A percentile compares a stretch with the other conserved stretches of the same genome.
Conservation (phyloP, 768 basidiomycete species). For the Agaricus subrufescens region DNA sequence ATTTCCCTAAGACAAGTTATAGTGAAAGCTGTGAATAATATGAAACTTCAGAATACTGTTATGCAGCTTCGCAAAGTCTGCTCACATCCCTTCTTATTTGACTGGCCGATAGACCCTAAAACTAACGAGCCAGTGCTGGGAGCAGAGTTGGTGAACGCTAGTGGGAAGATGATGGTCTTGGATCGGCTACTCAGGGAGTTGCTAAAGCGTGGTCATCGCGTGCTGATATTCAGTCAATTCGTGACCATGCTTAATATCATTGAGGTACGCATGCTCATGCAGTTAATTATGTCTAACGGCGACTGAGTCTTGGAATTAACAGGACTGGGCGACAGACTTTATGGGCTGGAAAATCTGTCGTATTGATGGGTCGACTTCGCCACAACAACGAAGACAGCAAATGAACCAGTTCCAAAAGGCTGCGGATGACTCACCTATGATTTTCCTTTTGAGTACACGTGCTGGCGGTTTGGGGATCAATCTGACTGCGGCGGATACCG, state of each 20-base stretch:
- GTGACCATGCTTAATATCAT: slow-evolving; percentile 96
- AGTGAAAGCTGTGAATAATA: slow-evolving; percentile 88
- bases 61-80: slow-evolving; percentile 98
- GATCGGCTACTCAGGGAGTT: slow-evolving; percentile 83
- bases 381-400: slow-evolving; percentile 76
- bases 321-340: slow-evolving; percentile 86
- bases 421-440: slow-evolving; percentile 52
- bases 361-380: slow-evolving; percentile 84
- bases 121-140: slow-evolving; percentile 64
- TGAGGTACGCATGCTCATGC: slow-evolving; percentile 46
- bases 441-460: slow-evolving; percentile 80
- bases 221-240: slow-evolving; percentile 89
- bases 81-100: slow-evolving; percentile 89
- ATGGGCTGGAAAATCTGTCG: slow-evolving; percentile 85
- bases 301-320: slow-evolving; percentile 1
- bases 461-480: slow-evolving; percentile 81
- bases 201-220: slow-evolving; percentile 78
- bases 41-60: slow-evolving; percentile 89
- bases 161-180: slow-evolving; percentile 97
- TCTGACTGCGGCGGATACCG: slow-evolving; percentile 79
- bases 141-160: slow-evolving; percentile 77
- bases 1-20: neutral
- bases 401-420: slow-evolving; percentile 82
- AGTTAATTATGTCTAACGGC: neutral
- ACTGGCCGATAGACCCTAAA: slow-evolving; percentile 67